Percentiles rank a stretch among this genome's conserved stretches.
These are phyloP conservation scores for Sclerotinia subarctica DNA, from an alignment of 2,329 filamentous ascomycete genomes.

Conservation along the genomic window DNA sequence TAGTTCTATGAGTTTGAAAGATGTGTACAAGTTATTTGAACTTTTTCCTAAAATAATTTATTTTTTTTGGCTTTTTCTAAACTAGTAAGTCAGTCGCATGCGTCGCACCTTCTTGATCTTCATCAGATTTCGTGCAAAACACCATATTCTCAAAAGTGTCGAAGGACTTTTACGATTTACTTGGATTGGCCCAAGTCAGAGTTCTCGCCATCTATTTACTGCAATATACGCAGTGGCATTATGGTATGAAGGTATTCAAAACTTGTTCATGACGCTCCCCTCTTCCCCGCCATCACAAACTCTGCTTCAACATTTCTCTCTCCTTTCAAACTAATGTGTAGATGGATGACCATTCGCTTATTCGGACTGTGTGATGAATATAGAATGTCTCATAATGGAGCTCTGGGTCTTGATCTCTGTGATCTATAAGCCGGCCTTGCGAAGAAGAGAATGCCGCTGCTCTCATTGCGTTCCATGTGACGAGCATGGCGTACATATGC, in stretches of 20 bases:
- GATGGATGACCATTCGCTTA: background rate
- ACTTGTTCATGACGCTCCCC: background rate
- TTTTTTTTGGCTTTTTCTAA: background rate
- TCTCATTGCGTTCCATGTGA: constrained; percentile 39
- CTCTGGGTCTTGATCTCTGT: background rate
- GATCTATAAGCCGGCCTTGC: background rate
- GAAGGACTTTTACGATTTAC: background rate
- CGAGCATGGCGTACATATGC: constrained; percentile 40
- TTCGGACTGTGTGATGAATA: background rate
- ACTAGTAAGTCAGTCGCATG: background rate
- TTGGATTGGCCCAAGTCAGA: background rate
- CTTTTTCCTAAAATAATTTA: background rate
- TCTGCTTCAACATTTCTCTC: background rate
- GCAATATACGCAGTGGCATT: background rate
- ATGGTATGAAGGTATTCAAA: background rate
- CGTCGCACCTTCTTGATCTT: background rate
- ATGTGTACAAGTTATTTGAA: background rate
- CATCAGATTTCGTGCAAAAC: background rate
- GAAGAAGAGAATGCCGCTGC: background rate
- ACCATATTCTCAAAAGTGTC: background rate
- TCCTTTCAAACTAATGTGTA: background rate
- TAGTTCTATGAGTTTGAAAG: background rate
- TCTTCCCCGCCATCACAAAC: background rate
- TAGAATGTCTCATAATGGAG: background rate
- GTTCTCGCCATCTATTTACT: background rate